Base-by-base conservation (phyloP, 2,329 filamentous ascomycete genomes). In the Sporothrix inflata region DNA sequence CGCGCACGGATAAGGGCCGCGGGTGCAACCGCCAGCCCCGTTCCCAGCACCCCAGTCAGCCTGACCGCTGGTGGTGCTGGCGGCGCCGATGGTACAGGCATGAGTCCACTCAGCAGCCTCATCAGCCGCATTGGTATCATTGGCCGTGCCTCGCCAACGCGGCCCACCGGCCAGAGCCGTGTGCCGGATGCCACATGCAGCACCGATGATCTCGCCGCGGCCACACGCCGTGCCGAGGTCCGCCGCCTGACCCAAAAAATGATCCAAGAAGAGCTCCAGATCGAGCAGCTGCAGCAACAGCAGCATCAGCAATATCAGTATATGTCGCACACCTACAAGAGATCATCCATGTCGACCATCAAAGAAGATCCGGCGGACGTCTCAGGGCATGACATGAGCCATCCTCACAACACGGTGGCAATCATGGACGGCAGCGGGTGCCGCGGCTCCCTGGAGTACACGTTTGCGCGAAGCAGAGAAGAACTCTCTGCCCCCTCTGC, bases 201-300 rank as follows among this genome's bases (percentile, higher is more conserved):
- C 66, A 87, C 84, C 63, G 81, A 87, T 30, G 86, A 88, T 74
- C 86, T 88, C 21, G 60, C 27, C 0, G 70, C 51, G 74, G 76
- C 87, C 57, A 84, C 86, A 69, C 82, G 87, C 38, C 83, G 87
- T 75, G 87, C 86, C 38, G 87, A 89, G 75, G 78, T 90, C 70
- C 86, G 83, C 75, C 83, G 87, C 24, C 79, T 89, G 9, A 85
- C 87, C 78, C 84, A 86, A 66, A 85, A 84, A 75, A 83, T 87
- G 74, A 89, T 89, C n/a, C 86, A 86, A 74, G 84, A 88, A 57
- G 88, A 89, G 75, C 80, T 90, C 3, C 83, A 85, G 61, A 84
- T 79, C 51, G 86, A 87, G 49, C 79, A 82, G 47, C 42, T 24
- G 14, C 21, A 45, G 21, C 60, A 66, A 12, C 63, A 66, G 21